phyloP scores from a whole-genome alignment of 2,329 filamentous ascomycete genomes.

The Diaporthe longicolla region DNA sequence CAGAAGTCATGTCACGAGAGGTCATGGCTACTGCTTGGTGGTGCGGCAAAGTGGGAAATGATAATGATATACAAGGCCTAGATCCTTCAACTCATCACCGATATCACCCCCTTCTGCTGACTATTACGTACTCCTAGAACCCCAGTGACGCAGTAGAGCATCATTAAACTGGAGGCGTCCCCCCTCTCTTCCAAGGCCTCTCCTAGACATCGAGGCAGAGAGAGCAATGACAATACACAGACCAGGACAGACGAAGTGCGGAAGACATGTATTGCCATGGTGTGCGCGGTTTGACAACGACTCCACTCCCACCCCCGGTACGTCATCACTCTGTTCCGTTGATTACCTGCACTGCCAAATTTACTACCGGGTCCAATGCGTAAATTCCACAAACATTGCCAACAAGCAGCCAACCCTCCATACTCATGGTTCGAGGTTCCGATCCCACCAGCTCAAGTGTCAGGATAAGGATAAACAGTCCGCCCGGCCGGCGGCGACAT shows the following conservation, averaged over 20 bases:
- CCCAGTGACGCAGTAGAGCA: neutral
- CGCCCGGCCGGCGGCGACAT: slow-evolving; percentile 32
- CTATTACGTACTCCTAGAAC: slow-evolving; percentile 11
- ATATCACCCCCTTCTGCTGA: slow-evolving; percentile 9
- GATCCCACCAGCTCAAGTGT: neutral
- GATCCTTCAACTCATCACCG: neutral
- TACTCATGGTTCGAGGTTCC: neutral
- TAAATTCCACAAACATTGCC: neutral
- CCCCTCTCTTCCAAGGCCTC: neutral
- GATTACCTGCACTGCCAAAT: no score
- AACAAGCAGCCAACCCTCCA: neutral
- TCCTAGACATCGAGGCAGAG: neutral
- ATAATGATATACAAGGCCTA: neutral
- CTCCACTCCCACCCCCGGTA: neutral
- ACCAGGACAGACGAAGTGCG: neutral
- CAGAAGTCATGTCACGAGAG: neutral
- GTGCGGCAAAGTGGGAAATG: neutral
- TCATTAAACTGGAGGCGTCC: neutral
- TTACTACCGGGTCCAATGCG: neutral
- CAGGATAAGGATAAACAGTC: slow-evolving; percentile 32
- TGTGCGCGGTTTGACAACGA: neutral
- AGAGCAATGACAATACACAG: neutral
- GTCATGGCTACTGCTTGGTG: neutral
- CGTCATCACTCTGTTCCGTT: neutral
- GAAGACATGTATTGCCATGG: neutral